A percentile compares a stretch with the other conserved stretches of the same genome.
Evolutionary conservation across 768 basidiomycete species (phyloP).

Genomic region (Boletus vinaceobasis): DNA sequence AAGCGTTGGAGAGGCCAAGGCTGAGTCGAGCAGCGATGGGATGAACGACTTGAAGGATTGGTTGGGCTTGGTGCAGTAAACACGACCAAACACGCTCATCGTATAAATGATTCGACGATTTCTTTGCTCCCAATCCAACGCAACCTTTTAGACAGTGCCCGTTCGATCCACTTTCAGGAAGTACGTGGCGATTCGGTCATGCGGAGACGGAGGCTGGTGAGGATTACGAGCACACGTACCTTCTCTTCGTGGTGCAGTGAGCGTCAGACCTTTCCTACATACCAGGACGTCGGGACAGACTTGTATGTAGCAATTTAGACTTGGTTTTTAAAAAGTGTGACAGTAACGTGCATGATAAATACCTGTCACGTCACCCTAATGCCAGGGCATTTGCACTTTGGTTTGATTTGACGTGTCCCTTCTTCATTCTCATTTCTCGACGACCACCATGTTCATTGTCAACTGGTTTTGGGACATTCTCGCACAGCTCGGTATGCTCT

Average conservation of each 20-base stretch:
- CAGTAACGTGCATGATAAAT: conserved; percentile 5
- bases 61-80: conserved; percentile 40
- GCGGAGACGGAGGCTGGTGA: conserved; percentile 56
- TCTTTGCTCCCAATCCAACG: conserved; percentile 30
- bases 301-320: neutral
- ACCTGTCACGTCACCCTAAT: conserved; percentile 19
- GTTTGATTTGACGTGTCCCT: conserved; percentile 19
- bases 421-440: conserved; percentile 18
- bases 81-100: conserved; percentile 24
- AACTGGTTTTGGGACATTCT: conserved; percentile 99
- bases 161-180: conserved; percentile 41
- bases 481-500: conserved; percentile 76
- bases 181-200: conserved; percentile 66
- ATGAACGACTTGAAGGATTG: conserved; percentile 45
- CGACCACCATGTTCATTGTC: conserved; percentile 68
- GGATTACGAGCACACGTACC: conserved; percentile 62
- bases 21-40: conserved; percentile 34
- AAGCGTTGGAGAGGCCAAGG: conserved; percentile 29
- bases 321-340: neutral
- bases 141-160: conserved; percentile 76
- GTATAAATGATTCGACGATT: conserved; percentile 11
- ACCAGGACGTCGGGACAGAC: neutral
- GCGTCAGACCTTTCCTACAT: conserved; percentile 71
- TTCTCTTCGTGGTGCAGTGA: conserved; percentile 49
- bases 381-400: neutral